phyloP scores from a whole-genome alignment of 2,329 filamentous ascomycete genomes.

The Phaeosphaeria sp. region DNA sequence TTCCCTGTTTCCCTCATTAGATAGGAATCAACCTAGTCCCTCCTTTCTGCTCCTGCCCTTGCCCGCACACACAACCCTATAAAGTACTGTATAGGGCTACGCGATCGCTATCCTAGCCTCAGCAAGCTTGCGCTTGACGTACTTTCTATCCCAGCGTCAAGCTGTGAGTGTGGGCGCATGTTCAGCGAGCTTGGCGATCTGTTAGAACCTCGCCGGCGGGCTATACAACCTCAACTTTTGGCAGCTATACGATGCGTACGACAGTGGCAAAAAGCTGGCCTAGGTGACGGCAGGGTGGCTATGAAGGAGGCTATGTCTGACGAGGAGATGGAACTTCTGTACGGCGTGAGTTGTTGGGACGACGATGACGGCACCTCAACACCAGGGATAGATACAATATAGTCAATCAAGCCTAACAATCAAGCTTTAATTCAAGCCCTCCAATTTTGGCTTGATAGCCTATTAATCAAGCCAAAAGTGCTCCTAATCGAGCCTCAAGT shows the following conservation, averaged over 20 bases:
- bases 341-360: background rate
- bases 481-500: too few relatives aligned
- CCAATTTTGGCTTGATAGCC: too few relatives aligned
- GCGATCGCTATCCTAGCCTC: conserved; percentile 5
- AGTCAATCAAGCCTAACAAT: conserved; percentile 6
- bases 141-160: too few relatives aligned
- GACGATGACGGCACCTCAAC: conserved; percentile 1
- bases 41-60: too few relatives aligned
- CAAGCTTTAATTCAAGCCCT: background rate
- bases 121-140: background rate
- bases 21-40: too few relatives aligned
- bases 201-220: too few relatives aligned
- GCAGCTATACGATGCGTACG: conserved; percentile 3
- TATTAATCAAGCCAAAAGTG: background rate
- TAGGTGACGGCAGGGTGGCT: background rate
- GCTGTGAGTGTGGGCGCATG: too few relatives aligned
- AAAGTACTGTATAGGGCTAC: conserved; percentile 4
- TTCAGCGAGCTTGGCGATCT: too few relatives aligned
- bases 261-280: conserved; percentile 1
- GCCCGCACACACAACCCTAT: too few relatives aligned
- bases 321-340: conserved; percentile 3
- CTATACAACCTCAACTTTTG: conserved; percentile 3
- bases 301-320: background rate
- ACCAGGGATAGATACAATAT: conserved; percentile 1
- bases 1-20: too few relatives aligned